Conservation (phyloP, 192 early-diverging fungal species). For the Coemansia sp. region DNA sequence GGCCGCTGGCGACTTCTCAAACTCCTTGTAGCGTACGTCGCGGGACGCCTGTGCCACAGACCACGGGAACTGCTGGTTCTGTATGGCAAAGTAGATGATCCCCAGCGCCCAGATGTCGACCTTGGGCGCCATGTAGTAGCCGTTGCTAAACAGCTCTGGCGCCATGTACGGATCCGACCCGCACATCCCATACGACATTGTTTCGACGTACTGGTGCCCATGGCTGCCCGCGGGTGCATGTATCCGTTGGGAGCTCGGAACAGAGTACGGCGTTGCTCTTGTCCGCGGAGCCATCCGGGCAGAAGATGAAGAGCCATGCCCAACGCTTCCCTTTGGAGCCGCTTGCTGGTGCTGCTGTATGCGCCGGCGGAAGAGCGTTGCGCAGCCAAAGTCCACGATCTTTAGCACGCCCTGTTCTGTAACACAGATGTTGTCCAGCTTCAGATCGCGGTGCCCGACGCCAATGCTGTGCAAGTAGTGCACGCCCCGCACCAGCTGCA, state of each 20-base stretch:
- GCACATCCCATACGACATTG: slow-evolving; percentile 65
- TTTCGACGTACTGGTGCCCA: slow-evolving; percentile 29
- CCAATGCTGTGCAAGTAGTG: slow-evolving; percentile 79
- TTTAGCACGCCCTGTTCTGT: slow-evolving; percentile 69
- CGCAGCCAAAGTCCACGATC: slow-evolving; percentile 84
- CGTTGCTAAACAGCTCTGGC: slow-evolving; percentile 71
- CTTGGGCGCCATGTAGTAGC: slow-evolving; percentile 69
- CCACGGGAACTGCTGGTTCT: slow-evolving; percentile 70
- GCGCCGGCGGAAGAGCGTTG: slow-evolving; percentile 46
- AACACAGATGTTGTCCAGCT: slow-evolving; percentile 89
- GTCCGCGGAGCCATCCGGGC: slow-evolving; percentile 2
- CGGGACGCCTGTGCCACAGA: slow-evolving; percentile 45
- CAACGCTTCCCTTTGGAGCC: neutral
- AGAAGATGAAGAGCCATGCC: neutral
- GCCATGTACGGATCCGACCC: slow-evolving; percentile 96
- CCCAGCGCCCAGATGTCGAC: slow-evolving; percentile 90
- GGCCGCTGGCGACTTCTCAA: slow-evolving; percentile 3
- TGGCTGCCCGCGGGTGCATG: neutral
- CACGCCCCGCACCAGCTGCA: slow-evolving; percentile 73
- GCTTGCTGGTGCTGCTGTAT: slow-evolving; percentile 16
- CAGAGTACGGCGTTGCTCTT: slow-evolving; percentile 27
- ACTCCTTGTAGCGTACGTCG: slow-evolving; percentile 31
- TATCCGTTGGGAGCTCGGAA: slow-evolving; percentile 2
- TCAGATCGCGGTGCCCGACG: slow-evolving; percentile 87
- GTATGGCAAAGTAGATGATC: slow-evolving; percentile 79